Evolutionary conservation across 805 yeast species (phyloP).

Genomic region (Ogataea wickerhamii): DNA sequence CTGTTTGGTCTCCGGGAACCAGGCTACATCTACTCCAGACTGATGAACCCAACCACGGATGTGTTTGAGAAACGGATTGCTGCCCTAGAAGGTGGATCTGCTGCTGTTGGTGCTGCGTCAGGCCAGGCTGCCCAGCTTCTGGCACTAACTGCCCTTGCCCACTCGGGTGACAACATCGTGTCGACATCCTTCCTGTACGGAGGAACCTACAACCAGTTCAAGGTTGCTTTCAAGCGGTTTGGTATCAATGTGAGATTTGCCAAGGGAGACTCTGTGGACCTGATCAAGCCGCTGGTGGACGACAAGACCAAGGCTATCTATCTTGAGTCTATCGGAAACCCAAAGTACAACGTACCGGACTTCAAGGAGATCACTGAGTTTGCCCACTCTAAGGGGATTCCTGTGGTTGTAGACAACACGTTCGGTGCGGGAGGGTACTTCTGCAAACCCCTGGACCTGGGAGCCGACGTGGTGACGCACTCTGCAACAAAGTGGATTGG

Average conservation of each 20-base stretch:
- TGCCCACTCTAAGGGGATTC: slow-evolving; percentile 84
- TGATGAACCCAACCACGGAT: slow-evolving; percentile 90
- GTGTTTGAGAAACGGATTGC: slow-evolving; percentile 90
- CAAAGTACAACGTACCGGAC: slow-evolving; percentile 89
- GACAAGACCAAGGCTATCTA: slow-evolving; percentile 86
- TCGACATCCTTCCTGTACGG: slow-evolving; percentile 88
- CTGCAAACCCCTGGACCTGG: slow-evolving; percentile 78
- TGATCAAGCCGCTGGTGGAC: slow-evolving; percentile 71
- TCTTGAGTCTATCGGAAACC: slow-evolving; percentile 89
- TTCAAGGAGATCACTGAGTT: slow-evolving; percentile 69
- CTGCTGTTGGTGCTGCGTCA: slow-evolving; percentile 86
- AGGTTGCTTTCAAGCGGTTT: slow-evolving; percentile 78
- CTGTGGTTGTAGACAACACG: slow-evolving; percentile 92
- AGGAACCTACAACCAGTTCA: slow-evolving; percentile 94
- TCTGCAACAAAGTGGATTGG: slow-evolving; percentile 98
- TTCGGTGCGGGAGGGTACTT: slow-evolving; percentile 95
- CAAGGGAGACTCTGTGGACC: slow-evolving; percentile 70
- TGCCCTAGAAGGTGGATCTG: slow-evolving; percentile 88
- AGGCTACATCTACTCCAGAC: slow-evolving; percentile 85
- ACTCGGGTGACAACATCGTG: slow-evolving; percentile 84
- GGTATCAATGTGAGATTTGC: slow-evolving; percentile 87
- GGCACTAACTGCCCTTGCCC: slow-evolving; percentile 81
- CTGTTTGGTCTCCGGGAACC: slow-evolving; percentile 79
- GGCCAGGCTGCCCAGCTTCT: slow-evolving; percentile 95
- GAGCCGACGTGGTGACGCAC: slow-evolving; percentile 89